Base-by-base conservation (phyloP, 345 rosid genomes). In the Arabidopsis thaliana region DNA sequence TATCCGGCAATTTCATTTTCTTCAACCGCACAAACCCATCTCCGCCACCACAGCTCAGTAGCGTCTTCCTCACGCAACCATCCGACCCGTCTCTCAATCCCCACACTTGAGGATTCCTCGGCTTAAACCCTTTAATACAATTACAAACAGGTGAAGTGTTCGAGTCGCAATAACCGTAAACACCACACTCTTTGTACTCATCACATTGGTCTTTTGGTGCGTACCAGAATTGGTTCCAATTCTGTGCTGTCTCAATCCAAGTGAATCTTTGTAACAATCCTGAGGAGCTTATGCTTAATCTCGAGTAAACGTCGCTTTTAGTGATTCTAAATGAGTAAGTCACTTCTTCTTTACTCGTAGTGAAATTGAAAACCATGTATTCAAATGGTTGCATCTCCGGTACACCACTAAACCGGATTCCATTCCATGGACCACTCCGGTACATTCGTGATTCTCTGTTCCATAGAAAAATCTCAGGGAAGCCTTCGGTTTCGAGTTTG, bases 121-220 rank as follows among this genome's bases (percentile, higher is more conserved):
- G 97, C 20, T 72, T 36, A 52, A 94, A 91, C 57, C 97, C 98
- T 55, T 9, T 67, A 0, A 83, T 71, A 69, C 97, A 94, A 6
- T 37, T 82, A 75, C 98, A 94, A 40, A 90, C 89, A 2, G 98
- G 97, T 1, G 91, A 90, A 0, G 82, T 85, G 62, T 91, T 84
- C 4, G 81, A 67, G 45, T 94, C 95, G 2, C 98, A 94, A 0
- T 90, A 65, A 6, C 98, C 89, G 50, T 72, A 88, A 0, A 80
- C 72, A 22, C 98, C 97, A 64, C 98, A 94, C 71, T 74, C 87
- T 0, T 65, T 10, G 75, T 82, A 90, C 0, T 61, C 0, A 79
- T 94, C 97, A 48, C 98, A 94, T 74, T 91, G 96, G 73, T 94
- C 98, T 53, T 91, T 88, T 0, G 91, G 97, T 8, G 96, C 93